Percentiles rank a stretch among this genome's conserved stretches.
Conservation (phyloP, 805 yeast genomes). For the Yamadazyma sp. region DNA sequence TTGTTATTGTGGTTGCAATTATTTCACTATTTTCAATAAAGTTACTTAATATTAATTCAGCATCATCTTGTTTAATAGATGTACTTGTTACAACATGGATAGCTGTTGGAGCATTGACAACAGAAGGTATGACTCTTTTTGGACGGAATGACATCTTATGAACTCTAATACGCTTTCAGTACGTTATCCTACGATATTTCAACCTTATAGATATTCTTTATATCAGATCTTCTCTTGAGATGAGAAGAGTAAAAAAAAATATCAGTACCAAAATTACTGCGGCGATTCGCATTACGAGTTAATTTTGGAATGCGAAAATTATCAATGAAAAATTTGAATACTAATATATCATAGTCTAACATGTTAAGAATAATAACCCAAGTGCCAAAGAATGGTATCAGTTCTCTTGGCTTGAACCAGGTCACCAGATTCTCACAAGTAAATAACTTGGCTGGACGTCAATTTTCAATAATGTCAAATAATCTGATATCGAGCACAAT, state of each 20-base stretch:
- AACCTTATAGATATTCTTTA: neutral
- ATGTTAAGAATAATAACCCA: too few species aligned
- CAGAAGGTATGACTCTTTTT: conserved; percentile 40
- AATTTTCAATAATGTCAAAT: conserved; percentile 2
- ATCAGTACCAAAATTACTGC: neutral
- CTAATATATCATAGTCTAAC: too few species aligned
- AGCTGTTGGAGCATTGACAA: conserved; percentile 48
- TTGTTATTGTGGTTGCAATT: conserved; percentile 26
- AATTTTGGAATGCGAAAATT: neutral
- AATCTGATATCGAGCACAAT: neutral
- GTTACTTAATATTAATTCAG: conserved; percentile 44
- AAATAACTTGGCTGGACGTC: too few species aligned
- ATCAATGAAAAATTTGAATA: too few species aligned
- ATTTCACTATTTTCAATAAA: conserved; percentile 41
- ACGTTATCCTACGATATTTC: too few species aligned
- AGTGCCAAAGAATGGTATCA: too few species aligned
- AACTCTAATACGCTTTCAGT: too few species aligned
- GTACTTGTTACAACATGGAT: conserved; percentile 27
- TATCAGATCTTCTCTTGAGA: neutral
- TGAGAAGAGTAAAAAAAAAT: neutral
- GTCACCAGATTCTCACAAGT: too few species aligned
- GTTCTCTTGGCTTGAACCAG: too few species aligned
- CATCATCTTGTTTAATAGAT: conserved; percentile 35
- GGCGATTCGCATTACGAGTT: neutral
- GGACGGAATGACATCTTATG: conserved; percentile 16